Conservation (phyloP, 106 monocot species). For the Dendrobium nobile region DNA sequence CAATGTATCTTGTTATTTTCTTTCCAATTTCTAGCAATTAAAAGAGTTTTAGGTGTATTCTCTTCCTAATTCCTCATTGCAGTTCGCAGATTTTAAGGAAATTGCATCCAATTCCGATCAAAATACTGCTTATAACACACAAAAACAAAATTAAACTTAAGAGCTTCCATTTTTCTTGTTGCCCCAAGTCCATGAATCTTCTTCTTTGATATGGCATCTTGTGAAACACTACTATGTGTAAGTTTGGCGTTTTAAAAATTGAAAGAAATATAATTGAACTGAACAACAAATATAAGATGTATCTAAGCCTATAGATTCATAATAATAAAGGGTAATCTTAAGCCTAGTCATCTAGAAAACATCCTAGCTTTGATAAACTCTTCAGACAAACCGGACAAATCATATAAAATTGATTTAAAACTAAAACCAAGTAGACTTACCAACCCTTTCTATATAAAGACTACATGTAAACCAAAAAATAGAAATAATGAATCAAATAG, state of each 20-base stretch:
- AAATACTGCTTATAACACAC: no score
- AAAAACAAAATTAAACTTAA: no score
- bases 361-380: background rate
- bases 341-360: background rate
- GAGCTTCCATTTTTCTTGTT: no score
- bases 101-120: no score
- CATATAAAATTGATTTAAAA: background rate
- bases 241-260: background rate
- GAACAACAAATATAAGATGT: background rate
- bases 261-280: background rate
- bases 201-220: no score
- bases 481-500: background rate
- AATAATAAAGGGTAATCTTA: background rate
- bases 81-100: no score
- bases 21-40: no score
- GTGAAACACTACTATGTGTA: background rate
- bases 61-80: no score
- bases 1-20: no score
- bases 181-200: no score
- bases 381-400: background rate
- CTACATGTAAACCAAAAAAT: background rate
- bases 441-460: background rate
- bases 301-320: background rate
- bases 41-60: no score
- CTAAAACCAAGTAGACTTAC: background rate